These are phyloP conservation scores for Xylariaceae sp. DNA, from an alignment of 2,329 filamentous ascomycete species.

Conservation along the genomic window DNA sequence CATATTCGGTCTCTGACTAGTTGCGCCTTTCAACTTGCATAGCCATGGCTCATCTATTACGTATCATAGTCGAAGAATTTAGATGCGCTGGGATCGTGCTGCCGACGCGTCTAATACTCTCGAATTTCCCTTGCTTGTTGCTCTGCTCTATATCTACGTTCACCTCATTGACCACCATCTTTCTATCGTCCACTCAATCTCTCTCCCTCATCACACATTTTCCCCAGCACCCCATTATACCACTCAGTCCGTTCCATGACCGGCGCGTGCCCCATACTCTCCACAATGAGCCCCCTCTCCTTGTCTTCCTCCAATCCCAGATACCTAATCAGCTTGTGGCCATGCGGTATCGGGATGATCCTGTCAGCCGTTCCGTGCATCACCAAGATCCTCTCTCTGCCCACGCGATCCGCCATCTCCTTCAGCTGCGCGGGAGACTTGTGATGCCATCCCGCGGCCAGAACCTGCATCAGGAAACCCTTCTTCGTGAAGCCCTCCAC, in stretches of 20 bases:
- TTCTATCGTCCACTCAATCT: constrained; percentile 33
- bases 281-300: constrained; percentile 49
- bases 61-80: too few species aligned
- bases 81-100: too few species aligned
- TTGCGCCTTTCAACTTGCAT: too few species aligned
- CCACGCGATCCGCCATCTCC: constrained; percentile 63
- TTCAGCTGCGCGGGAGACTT: constrained; percentile 66
- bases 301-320: constrained; percentile 51
- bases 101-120: too few species aligned
- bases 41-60: too few species aligned
- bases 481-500: constrained; percentile 54
- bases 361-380: constrained; percentile 71
- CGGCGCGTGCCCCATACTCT: constrained; percentile 71
- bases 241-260: constrained; percentile 66
- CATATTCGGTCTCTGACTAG: too few species aligned
- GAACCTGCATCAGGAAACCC: constrained; percentile 72
- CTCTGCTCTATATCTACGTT: background rate
- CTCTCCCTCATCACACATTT: constrained; percentile 47
- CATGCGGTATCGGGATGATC: constrained; percentile 75
- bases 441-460: constrained; percentile 75
- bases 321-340: constrained; percentile 60
- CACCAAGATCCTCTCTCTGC: constrained; percentile 69
- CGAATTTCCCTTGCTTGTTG: too few species aligned
- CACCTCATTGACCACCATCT: background rate
- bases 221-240: constrained; percentile 62